Evolutionary conservation across 441 rosid genomes (phyloP), one percentile per base, ranked within the genome.

Genomic region (Corymbia citriodora): DNA sequence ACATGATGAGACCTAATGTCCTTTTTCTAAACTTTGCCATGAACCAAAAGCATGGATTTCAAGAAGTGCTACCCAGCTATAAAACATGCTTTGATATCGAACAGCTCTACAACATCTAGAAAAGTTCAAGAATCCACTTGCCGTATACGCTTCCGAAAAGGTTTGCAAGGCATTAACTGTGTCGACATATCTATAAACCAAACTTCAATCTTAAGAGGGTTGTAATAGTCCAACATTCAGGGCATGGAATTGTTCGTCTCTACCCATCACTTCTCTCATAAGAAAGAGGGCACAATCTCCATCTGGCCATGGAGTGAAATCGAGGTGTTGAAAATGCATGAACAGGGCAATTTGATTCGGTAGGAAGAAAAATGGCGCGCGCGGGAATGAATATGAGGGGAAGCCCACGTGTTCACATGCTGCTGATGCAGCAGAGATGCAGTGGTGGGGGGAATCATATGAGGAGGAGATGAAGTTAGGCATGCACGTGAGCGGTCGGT

Each of bases 141-240:
- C 29, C 83, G 40, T 40, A 6, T 13, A 72, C 2, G 36, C 49
- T 72, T 61, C 68, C 68, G 5, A 36, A 72, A 36, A 0, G 16
- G 15, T 36, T 72, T 14, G 31, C 33, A 33, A 9, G 2, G 6
- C 6, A 70, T 33, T 5, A 70, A 72, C 1, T 2, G 0, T 72
- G 33, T 36, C 4, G 1, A 2, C 3, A 72, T 0, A 72, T 36
- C 1, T 6, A 2, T 19, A 31, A 36, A 72, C 10, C 3, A 1
- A 72, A 33, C 81, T 33, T 31, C 27, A 10, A 19, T 23, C 72
- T 63, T 0, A 29, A 1, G 13, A 29, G 5, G 8, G 14, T 2
- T 7, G 0, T 0, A 63, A 4, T 14, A 63, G 36, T 29, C 29
- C 5, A 29, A 29, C 7, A 13, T 27, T 63, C 31, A 29, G 0